These are phyloP conservation scores for Nitzschia sp. DNA, from an alignment of 108 stramenopile genomes.

Conservation along the genomic window DNA sequence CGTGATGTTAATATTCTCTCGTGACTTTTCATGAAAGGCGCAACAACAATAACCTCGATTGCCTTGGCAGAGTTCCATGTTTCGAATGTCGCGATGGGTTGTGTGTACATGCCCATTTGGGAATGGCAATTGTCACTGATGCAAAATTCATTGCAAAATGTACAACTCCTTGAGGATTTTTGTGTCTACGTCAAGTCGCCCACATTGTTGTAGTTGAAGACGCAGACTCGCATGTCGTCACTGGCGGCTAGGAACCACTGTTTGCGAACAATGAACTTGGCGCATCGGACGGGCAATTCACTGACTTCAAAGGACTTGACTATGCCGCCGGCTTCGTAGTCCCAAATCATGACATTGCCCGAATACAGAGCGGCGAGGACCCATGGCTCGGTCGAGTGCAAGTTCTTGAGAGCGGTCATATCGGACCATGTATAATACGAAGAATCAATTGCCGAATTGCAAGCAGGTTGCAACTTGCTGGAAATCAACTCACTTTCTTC, in stretches of 20 bases:
- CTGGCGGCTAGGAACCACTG: constrained; percentile 95
- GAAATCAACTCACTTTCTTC: too few species aligned
- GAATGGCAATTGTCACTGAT: constrained; percentile 71
- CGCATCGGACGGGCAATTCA: constrained; percentile 95
- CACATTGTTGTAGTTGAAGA: constrained; percentile 99
- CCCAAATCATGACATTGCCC: constrained; percentile 98
- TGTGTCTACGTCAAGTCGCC: constrained; percentile 74
- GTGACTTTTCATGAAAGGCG: too few species aligned
- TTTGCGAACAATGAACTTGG: constrained; percentile 96
- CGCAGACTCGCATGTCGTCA: constrained; percentile 92
- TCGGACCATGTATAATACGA: too few species aligned
- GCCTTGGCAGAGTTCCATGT: constrained; percentile 82
- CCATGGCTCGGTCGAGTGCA: constrained; percentile 98
- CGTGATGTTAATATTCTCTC: too few species aligned
- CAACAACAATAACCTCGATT: too few species aligned
- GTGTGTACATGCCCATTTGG: constrained; percentile 83
- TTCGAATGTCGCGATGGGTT: constrained; percentile 38
- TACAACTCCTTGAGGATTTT: constrained; percentile 94
- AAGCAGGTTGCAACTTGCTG: too few species aligned
- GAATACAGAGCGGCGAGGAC: constrained; percentile 96
- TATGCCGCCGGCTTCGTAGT: constrained; percentile 83
- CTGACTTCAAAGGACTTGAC: constrained; percentile 96
- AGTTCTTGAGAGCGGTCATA: too few species aligned
- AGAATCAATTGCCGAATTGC: too few species aligned
- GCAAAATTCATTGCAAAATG: constrained; percentile 65